Evolutionary conservation across 805 yeast species (phyloP), one percentile per base, ranked within the genome.

Genomic region (Lipomyces spencermartinsiae): DNA sequence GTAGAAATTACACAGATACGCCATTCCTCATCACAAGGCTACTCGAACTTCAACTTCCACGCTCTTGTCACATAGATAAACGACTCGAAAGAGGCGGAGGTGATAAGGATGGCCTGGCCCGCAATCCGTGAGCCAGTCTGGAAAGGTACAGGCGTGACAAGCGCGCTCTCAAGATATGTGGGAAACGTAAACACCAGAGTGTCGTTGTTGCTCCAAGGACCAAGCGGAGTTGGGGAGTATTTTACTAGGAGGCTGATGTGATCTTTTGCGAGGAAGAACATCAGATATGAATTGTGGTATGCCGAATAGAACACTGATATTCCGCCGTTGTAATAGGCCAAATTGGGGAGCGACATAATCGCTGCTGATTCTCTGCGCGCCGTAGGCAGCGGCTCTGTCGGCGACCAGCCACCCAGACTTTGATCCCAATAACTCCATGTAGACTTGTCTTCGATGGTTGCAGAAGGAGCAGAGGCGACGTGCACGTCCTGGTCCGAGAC

Each of bases 241-340:
- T 49, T 22, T 3, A 49, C 54, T 49, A 25, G 29, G 12, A 49
- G 54, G 12, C 10, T 49, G 25, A 19, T 22, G 29, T 7, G 10
- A 6, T 22, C 54, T 10, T 9, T 14, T 9, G 58, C 22, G 65
- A 69, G 63, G 63, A 60, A 69, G 54, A 66, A 60, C 35, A 66
- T 61, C n/a, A 67, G 46, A 58, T 66, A 69, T 55, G 63, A 57
- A 57, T 60, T 63, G 61, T 69, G 72, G 64, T 69, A 69, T 46
- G 61, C 63, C 2, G 72, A 69, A 61, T 43, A 69, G 63, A 62
- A 69, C 25, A 69, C 35, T 14, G 61, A 35, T 53, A 71, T 71
- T 10, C 25, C 22, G 14, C 16, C 54, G 22, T 9, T n/a, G 54
- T 12, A 49, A 49, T 49, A 49, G 10, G 6, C 16, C 19, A 10